phyloP scores from a whole-genome alignment of 352 stramenopile species.

The Pythium myriotylum region DNA sequence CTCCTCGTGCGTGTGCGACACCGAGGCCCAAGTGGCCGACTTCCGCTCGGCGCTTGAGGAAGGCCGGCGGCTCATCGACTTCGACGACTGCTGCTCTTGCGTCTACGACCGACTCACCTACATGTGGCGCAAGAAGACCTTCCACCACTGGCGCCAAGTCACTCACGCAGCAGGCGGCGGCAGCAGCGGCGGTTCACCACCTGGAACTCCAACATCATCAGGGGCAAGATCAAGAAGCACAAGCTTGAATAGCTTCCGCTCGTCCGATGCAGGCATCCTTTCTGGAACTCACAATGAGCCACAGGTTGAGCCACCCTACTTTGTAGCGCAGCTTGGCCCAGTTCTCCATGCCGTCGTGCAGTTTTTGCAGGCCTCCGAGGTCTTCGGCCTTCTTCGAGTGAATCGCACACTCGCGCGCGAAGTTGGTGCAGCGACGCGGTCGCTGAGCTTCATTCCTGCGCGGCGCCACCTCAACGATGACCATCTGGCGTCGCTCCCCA shows the following conservation, averaged over 20 bases:
- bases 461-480: constrained; percentile 48
- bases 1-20: constrained; percentile 58
- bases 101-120: constrained; percentile 72
- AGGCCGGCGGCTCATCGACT: constrained; percentile 27
- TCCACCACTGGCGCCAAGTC: constrained; percentile 67
- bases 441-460: constrained; percentile 61
- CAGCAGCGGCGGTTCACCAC: not conserved
- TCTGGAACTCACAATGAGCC: not conserved
- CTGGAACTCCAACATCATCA: too few species aligned
- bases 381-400: constrained; percentile 53
- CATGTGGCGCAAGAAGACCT: constrained; percentile 80
- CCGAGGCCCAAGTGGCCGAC: constrained; percentile 36
- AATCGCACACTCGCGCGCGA: constrained; percentile 50
- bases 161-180: constrained; percentile 27
- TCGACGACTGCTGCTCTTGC: constrained; percentile 65
- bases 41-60: constrained; percentile 34
- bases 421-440: constrained; percentile 40
- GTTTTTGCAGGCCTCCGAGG: constrained; percentile 52
- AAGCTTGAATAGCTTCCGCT: constrained; percentile 1
- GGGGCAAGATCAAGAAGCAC: constrained; percentile 15
- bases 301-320: constrained; percentile 1
- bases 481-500: constrained; percentile 41
- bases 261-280: not conserved
- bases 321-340: constrained; percentile 29
- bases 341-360: constrained; percentile 50